Evolutionary conservation across 805 yeast species (phyloP), one percentile per base, ranked within the genome.

Genomic region (Hanseniaspora occidentalis): DNA sequence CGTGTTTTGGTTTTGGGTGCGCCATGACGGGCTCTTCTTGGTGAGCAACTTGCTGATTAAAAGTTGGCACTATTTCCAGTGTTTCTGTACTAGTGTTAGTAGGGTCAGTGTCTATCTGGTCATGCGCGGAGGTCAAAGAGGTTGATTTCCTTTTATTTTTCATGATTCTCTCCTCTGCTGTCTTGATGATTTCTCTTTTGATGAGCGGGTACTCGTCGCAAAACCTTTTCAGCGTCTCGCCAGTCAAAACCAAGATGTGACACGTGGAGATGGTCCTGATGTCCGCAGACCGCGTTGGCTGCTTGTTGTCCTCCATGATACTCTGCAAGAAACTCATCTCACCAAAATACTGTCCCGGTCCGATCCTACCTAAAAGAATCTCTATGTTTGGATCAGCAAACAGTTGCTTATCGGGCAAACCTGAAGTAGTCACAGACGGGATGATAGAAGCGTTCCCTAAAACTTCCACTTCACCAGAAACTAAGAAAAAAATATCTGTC

Each of bases 401-500:
- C n/a, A n/a, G n/a, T n/a, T n/a, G n/a, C n/a, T n/a, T n/a, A n/a
- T n/a, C n/a, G n/a, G n/a, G n/a, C n/a, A n/a, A n/a, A n/a, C n/a
- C n/a, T 2, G 61, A 58, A n/a, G n/a, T n/a, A n/a, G n/a, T n/a
- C 36, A 63, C 74, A 40, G 31, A 8, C 8, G 26, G 8, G 8
- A 11, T 9, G 8, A 24, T 24, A 24, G 17, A 31, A 14, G 36
- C 36, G 19, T 19, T 33, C 6, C 39, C 31, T 7, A 79, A 43
- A 0, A 79, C 84, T 53, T 82, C 88, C 4, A 79, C 83, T 48
- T 75, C 79, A 8, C 92, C 92, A 47, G 63, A 66, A 7, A 77
- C 71, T 20, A 81, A 69, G 50, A 81, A 78, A 53, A 69, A 81
- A 21, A 82, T 74, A 46, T 79, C 84, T 20, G 75, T 64, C 4